Evolutionary conservation across 176 grass and related monocot genomes (phyloP), one percentile per base, ranked within the genome.

Genomic region (Phoenix dactylifera): DNA sequence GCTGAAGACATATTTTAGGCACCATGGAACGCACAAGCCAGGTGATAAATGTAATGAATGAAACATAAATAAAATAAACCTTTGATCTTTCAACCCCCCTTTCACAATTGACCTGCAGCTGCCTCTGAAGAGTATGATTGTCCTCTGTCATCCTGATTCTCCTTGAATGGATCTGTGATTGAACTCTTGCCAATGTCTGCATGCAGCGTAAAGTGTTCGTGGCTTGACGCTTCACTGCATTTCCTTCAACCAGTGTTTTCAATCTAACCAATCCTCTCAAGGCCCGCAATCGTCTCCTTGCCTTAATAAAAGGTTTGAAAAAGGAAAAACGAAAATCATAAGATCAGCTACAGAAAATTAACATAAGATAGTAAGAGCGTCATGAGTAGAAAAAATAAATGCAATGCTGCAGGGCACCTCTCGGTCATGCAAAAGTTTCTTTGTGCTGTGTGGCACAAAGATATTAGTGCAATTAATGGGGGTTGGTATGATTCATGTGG

Each of bases 51-150:
- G 9, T 44, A 12, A 44, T 44, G 35, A 44, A 44, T 44, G 3
- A 52, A 16, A 64, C 7, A 49, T 22, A 63, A 49, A 79, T 25
- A 49, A 15, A 10, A 32, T 50, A 58, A 22, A 93, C 94, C 82
- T 93, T 93, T 71, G 79, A 72, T 86, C 85, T 93, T 52, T 89
- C 88, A 25, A 76, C 78, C 62, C 93, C 94, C 64, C 72, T 79
- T 78, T 86, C 68, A 19, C 72, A 73, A 65, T 98, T 98, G 44
- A 80, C 59, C 53, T 93, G 87, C 49, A 85, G 70, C 57, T 92
- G 88, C 73, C 64, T 98, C 75, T 89, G 87, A 67, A 92, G 57
- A 79, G 82, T 74, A 59, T 86, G 88, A 53, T 98, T 89, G 61
- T 89, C 94, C 71, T 98, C 85, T 20, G 85, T 76, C 76, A 81